A percentile compares a stretch with the other conserved stretches of the same genome.
phyloP scores from a whole-genome alignment of 2,329 filamentous ascomycete species.

The Monosporascus sp. region DNA sequence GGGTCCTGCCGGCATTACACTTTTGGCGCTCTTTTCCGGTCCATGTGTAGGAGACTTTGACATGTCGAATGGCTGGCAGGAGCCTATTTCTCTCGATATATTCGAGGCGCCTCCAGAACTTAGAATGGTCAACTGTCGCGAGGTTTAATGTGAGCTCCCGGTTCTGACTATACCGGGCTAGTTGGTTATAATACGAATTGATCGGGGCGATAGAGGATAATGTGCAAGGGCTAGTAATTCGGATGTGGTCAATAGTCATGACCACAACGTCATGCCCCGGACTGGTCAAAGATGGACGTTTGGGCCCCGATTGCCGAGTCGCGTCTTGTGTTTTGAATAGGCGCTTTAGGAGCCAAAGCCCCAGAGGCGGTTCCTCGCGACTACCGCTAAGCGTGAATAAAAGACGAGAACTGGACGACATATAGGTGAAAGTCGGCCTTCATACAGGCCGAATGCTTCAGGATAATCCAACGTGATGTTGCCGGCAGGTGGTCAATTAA shows the following conservation, averaged over 20 bases:
- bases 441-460: too few relatives aligned
- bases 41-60: too few relatives aligned
- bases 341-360: too few relatives aligned
- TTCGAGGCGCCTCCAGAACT: background rate
- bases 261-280: slow-evolving; percentile 3
- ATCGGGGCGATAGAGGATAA: slow-evolving; percentile 2
- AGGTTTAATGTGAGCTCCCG: background rate
- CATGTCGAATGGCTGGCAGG: background rate
- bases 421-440: too few relatives aligned
- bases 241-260: slow-evolving; percentile 4
- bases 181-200: background rate
- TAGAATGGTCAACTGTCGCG: background rate
- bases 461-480: too few relatives aligned
- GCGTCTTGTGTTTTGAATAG: background rate
- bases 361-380: too few relatives aligned
- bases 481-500: too few relatives aligned
- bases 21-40: background rate
- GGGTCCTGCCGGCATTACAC: background rate
- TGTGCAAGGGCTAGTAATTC: background rate
- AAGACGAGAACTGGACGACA: too few relatives aligned
- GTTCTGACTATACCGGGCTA: slow-evolving; percentile 5
- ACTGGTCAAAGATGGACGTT: slow-evolving; percentile 4
- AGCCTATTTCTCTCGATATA: background rate
- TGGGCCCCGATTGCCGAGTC: slow-evolving; percentile 10
- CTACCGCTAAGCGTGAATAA: too few relatives aligned